Base-by-base conservation (phyloP, 495 filamentous ascomycete species). In the Opeltia flavorubescens region DNA sequence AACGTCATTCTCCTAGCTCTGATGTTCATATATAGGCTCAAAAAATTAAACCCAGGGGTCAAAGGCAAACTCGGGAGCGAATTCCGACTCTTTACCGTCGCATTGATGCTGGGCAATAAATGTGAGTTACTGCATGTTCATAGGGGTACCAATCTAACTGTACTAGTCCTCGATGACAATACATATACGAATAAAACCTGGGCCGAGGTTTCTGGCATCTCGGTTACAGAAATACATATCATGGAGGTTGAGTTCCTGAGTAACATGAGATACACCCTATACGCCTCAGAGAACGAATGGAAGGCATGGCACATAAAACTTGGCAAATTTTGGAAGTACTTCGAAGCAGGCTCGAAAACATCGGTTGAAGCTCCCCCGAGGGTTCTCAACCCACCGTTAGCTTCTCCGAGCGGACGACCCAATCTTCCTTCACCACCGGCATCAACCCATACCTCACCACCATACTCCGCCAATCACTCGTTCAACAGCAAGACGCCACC, bases 231-330 rank as follows among this genome's bases (percentile, higher is more conserved):
- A 63, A 94, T 99, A 34, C 93, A 99, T 59, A 79, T 95, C 31
- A 99, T 99, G 93, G 93, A 99, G 60, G 93, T 99, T 0, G 93
- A 99, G 62, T 99, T 99, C 56, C 71, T 99, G 48, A 95, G 91
- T 70, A 96, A 99, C 59, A 91, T 99, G 77, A 78, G 88, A 55
- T 99, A 99, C 60, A 86, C 83, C 51, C 70, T 99, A 1, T 82
- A 86, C 58, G 83, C 83, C 1, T 93, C 87, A 0, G 74, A 88
- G 56, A 64, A 63, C 25, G 74, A 94, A 59, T 99, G 93, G 93
- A 65, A 74, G 25, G 70, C 77, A 29, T 96, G 93, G 93, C 80
- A 95, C 55, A 66, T 71, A 44, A 85, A 83, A 56, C 66, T 96
- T 41, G 69, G 78, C 17, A 79, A 77, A 30, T 94, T 95, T 57